A percentile compares a stretch with the other conserved stretches of the same genome.
These are phyloP conservation scores for Talaromyces piceae DNA, from an alignment of 2,329 filamentous ascomycete species.

Conservation along the genomic window DNA sequence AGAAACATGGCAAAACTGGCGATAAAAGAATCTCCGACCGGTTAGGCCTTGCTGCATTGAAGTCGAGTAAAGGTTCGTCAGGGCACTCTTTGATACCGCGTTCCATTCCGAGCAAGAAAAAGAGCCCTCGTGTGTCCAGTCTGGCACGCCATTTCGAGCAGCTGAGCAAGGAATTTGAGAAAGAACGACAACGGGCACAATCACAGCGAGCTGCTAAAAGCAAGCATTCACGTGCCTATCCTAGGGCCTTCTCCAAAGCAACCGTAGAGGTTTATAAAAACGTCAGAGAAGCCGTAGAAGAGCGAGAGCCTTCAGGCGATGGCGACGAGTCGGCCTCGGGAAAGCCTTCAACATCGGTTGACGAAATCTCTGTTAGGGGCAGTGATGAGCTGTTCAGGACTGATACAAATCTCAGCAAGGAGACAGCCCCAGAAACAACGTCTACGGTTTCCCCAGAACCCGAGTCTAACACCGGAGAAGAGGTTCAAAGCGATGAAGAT, in stretches of 20 bases:
- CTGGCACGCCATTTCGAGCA: slow-evolving; percentile 95
- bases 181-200: slow-evolving; percentile 79
- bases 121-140: slow-evolving; percentile 75
- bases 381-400: slow-evolving; percentile 21
- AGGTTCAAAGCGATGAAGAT: slow-evolving; percentile 63
- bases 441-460: slow-evolving; percentile 37
- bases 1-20: slow-evolving; percentile 31
- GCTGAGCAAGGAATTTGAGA: slow-evolving; percentile 91
- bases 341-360: slow-evolving; percentile 18
- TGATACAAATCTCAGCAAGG: slow-evolving; percentile 23
- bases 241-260: slow-evolving; percentile 85
- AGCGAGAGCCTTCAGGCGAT: slow-evolving; percentile 61
- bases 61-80: slow-evolving; percentile 44
- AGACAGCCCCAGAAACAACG: slow-evolving; percentile 25
- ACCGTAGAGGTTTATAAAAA: slow-evolving; percentile 95
- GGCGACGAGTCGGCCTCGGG: slow-evolving; percentile 38
- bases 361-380: slow-evolving; percentile 22
- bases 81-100: slow-evolving; percentile 74
- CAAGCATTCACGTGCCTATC: slow-evolving; percentile 71
- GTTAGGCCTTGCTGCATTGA: slow-evolving; percentile 58
- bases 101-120: slow-evolving; percentile 64
- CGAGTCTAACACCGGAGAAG: slow-evolving; percentile 58
- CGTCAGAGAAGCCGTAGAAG: slow-evolving; percentile 85
- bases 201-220: slow-evolving; percentile 71
- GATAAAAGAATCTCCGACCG: slow-evolving; percentile 76